Base-by-base conservation (phyloP, 192 early-diverging fungal species). In the Coemansia sp. region DNA sequence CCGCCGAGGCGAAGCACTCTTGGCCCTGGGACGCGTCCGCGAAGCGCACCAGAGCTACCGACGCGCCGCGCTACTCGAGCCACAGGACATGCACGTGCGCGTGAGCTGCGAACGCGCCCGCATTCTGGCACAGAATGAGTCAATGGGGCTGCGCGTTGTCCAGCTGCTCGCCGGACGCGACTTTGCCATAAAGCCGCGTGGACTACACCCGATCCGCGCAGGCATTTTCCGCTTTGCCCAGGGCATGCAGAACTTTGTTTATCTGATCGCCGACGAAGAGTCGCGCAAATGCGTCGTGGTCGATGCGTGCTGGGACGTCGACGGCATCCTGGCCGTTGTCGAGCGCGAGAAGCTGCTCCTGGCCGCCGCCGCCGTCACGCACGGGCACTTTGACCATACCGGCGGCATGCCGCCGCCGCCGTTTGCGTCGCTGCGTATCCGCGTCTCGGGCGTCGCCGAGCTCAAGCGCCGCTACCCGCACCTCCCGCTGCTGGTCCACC, bases 291-390 rank as follows among this genome's bases (percentile, higher is more conserved):
- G 87, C 53, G 57, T 92, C 2, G 80, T 95, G 8, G 80, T 97
- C 14, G 94, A 97, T 60, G 85, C 90, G 78, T 95, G 92, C 75
- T 95, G 93, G 94, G 94, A 95, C 61, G 76, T 94, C 25, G 90
- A 93, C 60, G 90, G 87, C 3, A 85, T 95, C 29, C 22, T 87
- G 30, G 78, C 74, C 15, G 79, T 77, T 33, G 50, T 87, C 7
- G 66, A 82, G 53, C 58, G 72, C 29, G 65, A 81, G 53, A 72
- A 77, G 6, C 77, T 87, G 54, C 80, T 80, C 22, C 59, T 95
- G 20, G 88, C 89, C 0, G 91, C 81, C 0, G 83, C 80, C 8
- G 72, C 85, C 15, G 77, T 93, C 5, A 93, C 91, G 5, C 92
- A 94, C 53, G 80, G 81, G 28, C 93, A 95, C 63, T 82, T 93